These are phyloP conservation scores for Ceratocystis lukuohia DNA, from an alignment of 2,329 filamentous ascomycete species.

Conservation along the genomic window DNA sequence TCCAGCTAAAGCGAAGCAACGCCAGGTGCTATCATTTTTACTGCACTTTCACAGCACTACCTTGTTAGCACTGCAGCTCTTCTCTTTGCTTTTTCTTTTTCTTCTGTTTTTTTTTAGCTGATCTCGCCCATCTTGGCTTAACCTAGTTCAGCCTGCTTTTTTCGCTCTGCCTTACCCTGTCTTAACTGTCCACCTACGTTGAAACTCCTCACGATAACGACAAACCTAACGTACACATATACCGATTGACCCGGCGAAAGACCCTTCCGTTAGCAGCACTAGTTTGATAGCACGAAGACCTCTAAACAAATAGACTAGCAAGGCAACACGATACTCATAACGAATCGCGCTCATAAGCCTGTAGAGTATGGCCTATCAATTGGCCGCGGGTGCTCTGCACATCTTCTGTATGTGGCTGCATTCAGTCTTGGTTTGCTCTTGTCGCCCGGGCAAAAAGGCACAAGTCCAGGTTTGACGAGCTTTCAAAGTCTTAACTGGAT, in stretches of 20 bases:
- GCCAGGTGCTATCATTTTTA: too few species aligned
- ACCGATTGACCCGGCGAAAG: not conserved
- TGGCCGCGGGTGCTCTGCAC: constrained; percentile 19
- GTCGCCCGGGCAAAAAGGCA: not conserved
- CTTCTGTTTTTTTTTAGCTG: not conserved
- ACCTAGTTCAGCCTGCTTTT: not conserved
- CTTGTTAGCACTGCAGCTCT: not conserved
- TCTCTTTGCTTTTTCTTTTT: not conserved
- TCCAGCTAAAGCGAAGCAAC: too few species aligned
- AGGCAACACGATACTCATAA: not conserved
- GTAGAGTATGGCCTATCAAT: constrained; percentile 15
- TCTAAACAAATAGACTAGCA: not conserved
- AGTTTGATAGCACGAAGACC: not conserved
- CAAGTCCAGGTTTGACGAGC: not conserved
- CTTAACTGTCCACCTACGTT: not conserved
- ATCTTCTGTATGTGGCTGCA: constrained; percentile 18
- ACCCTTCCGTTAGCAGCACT: not conserved
- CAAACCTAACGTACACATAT: not conserved
- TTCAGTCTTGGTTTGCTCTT: not conserved
- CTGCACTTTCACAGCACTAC: too few species aligned
- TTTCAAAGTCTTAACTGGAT: not conserved
- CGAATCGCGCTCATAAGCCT: not conserved
- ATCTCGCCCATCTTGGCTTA: not conserved
- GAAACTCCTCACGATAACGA: not conserved
- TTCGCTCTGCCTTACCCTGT: too few species aligned